Conservation (phyloP, 2,329 filamentous ascomycete species). For the Sporothrix euskadiensis region DNA sequence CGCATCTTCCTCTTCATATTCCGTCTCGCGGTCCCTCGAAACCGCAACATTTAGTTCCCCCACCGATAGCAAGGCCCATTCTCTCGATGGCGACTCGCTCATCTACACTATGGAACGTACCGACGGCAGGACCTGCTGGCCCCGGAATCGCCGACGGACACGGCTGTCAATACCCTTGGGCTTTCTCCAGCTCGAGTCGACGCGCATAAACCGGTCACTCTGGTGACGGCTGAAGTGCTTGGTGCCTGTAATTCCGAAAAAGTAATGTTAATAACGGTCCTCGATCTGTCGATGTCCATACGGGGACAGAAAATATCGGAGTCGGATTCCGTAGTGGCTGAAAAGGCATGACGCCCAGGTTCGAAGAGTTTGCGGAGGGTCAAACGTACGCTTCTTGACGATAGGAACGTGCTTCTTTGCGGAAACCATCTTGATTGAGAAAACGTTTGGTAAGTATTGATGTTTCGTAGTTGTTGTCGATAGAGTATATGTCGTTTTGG, state of each 20-base stretch:
- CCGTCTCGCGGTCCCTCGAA: neutral
- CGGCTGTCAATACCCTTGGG: constrained; percentile 99
- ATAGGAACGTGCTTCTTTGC: constrained; percentile 99
- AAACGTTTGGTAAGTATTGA: constrained; percentile 9
- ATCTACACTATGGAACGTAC: constrained; percentile 59
- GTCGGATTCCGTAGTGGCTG: neutral
- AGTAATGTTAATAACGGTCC: constrained; percentile 4
- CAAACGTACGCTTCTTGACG: constrained; percentile 98
- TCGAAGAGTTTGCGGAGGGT: constrained; percentile 17
- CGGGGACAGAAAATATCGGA: neutral
- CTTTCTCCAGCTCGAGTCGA: constrained; percentile 90
- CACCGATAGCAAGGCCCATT: neutral
- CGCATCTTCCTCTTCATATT: neutral
- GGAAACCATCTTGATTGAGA: constrained; percentile 78
- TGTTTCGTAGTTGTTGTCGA: constrained; percentile 32
- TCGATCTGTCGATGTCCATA: neutral
- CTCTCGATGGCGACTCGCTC: neutral
- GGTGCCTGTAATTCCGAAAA: constrained; percentile 62
- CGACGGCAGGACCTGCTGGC: constrained; percentile 95
- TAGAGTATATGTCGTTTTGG: neutral
- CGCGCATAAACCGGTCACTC: constrained; percentile 93
- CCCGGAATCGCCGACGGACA: constrained; percentile 96
- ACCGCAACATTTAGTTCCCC: neutral
- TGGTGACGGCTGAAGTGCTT: constrained; percentile 97
- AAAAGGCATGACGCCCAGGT: neutral